Evolutionary conservation across 257 asterid species (phyloP), one percentile per base, ranked within the genome.

Genomic region (Ocimum tenuiflorum): DNA sequence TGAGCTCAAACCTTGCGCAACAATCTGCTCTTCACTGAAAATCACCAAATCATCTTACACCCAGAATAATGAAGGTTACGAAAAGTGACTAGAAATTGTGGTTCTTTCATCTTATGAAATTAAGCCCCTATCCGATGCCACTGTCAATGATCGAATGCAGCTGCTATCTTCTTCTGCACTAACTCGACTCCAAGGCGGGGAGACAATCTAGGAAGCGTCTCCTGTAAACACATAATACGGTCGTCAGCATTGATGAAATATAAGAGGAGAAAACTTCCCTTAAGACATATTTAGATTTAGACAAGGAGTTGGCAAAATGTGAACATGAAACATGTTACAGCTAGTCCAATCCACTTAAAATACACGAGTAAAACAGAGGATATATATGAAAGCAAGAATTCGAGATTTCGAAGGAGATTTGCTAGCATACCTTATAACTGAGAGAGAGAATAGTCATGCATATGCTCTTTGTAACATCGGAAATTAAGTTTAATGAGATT

Each of bases 151-250:
- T 71, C 70, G 19, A 88, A 76, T 13, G 87, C 96, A 42, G 85
- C 88, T 11, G 90, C 88, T 48, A 91, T 82, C 79, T 88, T 88
- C 83, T 85, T 91, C 18, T 82, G 94, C 45, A 88, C 73, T 46
- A 85, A 87, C 78, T 88, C 97, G 8, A 83, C 87, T 49, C 86
- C 87, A 9, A 86, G 89, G 53, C 97, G 96, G 19, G 97, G 96
- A 53, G 97, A 91, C 68, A 91, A 79, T 65, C 97, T 81, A 12
- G 97, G 96, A 67, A 91, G 88, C 18, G 73, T 72, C 79, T 83
- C 95, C 97, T 87, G 85, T 47, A 71, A n/a, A 64, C 46, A 75
- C 36, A 69, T 11, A 45, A 29, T 18, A 36, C 6, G 13, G 11
- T 35, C 42, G 49, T 18, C 36, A 14, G 23, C 58, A 62, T 50